Percentiles rank a stretch among this genome's conserved stretches.
Evolutionary conservation across 2,329 filamentous ascomycete genomes (phyloP).

Genomic region (Pyrenochaeta sp.): DNA sequence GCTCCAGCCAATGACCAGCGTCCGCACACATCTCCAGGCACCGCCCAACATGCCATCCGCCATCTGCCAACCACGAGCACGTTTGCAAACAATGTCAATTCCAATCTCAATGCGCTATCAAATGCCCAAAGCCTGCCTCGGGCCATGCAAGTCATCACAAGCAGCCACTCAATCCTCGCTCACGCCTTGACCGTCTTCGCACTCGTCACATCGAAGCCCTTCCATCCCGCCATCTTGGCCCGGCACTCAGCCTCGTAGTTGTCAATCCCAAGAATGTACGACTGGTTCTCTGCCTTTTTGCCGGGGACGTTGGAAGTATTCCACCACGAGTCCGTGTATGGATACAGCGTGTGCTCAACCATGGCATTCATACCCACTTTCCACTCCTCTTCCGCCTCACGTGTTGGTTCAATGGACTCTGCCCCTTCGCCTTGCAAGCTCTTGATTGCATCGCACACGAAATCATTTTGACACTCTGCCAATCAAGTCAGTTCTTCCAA

Average conservation of each 20-base stretch:
- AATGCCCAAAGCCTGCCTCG: too few relatives aligned
- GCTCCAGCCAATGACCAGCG: too few relatives aligned
- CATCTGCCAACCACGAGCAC: too few relatives aligned
- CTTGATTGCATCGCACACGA: constrained; percentile 48
- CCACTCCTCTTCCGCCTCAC: constrained; percentile 51
- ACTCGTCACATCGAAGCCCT: constrained; percentile 30
- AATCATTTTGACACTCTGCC: constrained; percentile 52
- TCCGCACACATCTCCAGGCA: too few relatives aligned
- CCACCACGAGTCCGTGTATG: constrained; percentile 52
- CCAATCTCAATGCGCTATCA: too few relatives aligned
- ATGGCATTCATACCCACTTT: constrained; percentile 44
- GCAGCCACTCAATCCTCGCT: too few relatives aligned
- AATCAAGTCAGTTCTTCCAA: background rate
- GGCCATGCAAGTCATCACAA: too few relatives aligned
- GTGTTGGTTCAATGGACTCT: constrained; percentile 45
- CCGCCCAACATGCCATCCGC: too few relatives aligned
- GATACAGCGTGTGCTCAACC: constrained; percentile 43
- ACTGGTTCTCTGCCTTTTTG: constrained; percentile 51
- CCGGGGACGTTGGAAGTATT: constrained; percentile 51
- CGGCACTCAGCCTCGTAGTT: constrained; percentile 27
- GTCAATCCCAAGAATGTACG: constrained; percentile 46
- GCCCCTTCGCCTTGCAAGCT: constrained; percentile 36
- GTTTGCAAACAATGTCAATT: too few relatives aligned
- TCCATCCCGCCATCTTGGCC: constrained; percentile 27
- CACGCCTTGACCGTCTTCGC: background rate